These are phyloP conservation scores for Rhodotorula sp. DNA, from an alignment of 1,284 basidiomycete genomes.

Conservation along the genomic window DNA sequence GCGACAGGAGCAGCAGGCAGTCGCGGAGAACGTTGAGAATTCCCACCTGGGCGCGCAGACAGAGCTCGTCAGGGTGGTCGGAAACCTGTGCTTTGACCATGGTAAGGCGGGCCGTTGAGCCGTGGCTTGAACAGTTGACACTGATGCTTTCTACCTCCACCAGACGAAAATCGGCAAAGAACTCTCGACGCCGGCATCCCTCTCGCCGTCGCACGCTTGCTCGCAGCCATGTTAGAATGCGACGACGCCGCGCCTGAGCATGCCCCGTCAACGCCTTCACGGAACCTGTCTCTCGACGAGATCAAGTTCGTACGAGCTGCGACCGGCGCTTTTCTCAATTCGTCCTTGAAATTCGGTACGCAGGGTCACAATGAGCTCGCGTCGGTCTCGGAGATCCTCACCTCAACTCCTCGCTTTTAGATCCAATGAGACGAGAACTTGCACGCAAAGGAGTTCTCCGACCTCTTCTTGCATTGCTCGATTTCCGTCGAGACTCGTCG, in stretches of 20 bases:
- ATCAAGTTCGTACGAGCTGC: constrained; percentile 72
- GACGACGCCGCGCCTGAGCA: neutral
- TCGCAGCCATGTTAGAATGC: neutral
- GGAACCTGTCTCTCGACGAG: constrained; percentile 8
- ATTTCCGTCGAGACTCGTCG: constrained; percentile 5
- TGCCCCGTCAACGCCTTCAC: neutral
- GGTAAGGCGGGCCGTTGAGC: neutral
- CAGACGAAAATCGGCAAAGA: constrained; percentile 16
- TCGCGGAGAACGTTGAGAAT: neutral
- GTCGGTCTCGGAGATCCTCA: neutral
- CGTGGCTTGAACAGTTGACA: neutral
- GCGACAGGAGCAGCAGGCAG: neutral
- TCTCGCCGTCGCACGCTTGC: neutral
- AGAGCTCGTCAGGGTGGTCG: constrained; percentile 25
- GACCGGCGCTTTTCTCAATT: constrained; percentile 75
- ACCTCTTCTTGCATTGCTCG: constrained; percentile 63
- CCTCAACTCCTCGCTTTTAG: constrained; percentile 51
- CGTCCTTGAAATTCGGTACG: constrained; percentile 69
- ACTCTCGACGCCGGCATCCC: constrained; percentile 9
- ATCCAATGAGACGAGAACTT: constrained; percentile 65
- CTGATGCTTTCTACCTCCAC: neutral
- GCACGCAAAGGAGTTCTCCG: constrained; percentile 64
- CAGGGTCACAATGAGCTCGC: constrained; percentile 38
- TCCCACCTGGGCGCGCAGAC: constrained; percentile 4
- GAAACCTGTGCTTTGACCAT: constrained; percentile 33